These are phyloP conservation scores for Ogataea pignaliae DNA, from an alignment of 805 yeast genomes.

Conservation along the genomic window DNA sequence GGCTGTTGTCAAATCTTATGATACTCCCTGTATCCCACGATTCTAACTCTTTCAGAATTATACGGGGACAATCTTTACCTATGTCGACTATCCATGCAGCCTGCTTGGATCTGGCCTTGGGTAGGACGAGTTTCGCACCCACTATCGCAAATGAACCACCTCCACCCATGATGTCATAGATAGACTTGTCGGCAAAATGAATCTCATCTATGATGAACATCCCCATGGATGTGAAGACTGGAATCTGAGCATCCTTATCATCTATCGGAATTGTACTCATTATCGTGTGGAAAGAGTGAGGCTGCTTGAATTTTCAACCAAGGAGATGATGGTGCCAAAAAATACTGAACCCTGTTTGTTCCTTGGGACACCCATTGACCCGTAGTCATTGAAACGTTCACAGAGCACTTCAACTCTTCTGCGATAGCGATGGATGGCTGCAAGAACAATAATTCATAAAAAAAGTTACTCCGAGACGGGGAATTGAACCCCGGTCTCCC, in stretches of 20 bases:
- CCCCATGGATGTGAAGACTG: slow-evolving; percentile 65
- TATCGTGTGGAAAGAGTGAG: neutral
- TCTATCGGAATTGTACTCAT: neutral
- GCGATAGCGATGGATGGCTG: neutral
- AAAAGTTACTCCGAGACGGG: slow-evolving; percentile 34
- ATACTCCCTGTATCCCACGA: slow-evolving; percentile 61
- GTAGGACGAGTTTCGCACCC: slow-evolving; percentile 62
- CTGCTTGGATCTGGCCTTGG: slow-evolving; percentile 28
- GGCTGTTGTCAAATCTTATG: slow-evolving; percentile 43
- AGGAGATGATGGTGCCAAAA: no score
- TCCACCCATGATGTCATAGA: slow-evolving; percentile 71
- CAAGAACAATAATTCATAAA: neutral
- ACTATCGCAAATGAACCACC: slow-evolving; percentile 80
- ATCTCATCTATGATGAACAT: slow-evolving; percentile 91
- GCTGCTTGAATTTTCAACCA: no score
- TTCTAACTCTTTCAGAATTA: slow-evolving; percentile 39
- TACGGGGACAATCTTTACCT: slow-evolving; percentile 71
- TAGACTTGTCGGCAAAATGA: slow-evolving; percentile 42
- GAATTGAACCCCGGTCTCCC: slow-evolving; percentile 42
- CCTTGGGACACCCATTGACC: no score
- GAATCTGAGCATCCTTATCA: slow-evolving; percentile 1
- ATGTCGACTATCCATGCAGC: slow-evolving; percentile 74
- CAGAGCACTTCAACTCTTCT: neutral
- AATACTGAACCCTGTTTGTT: no score
- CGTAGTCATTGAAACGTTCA: neutral